These are phyloP conservation scores for Leccinellum albellum DNA, from an alignment of 768 basidiomycete species.

Conservation along the genomic window DNA sequence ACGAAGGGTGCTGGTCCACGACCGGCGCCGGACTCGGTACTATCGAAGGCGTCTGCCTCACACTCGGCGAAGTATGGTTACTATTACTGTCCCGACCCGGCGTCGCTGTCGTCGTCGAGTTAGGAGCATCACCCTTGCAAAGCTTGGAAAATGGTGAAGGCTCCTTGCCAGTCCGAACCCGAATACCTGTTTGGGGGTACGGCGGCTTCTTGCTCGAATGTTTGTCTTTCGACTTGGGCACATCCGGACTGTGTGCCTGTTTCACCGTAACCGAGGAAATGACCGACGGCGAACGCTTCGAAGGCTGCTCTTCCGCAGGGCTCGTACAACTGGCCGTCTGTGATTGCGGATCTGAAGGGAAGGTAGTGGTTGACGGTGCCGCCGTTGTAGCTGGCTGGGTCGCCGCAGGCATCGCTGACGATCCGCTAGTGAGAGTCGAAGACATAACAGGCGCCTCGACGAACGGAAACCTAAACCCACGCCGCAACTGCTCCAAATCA, in stretches of 20 bases:
- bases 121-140: constrained; percentile 1
- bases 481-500: constrained; percentile 27
- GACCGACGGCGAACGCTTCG: constrained; percentile 12
- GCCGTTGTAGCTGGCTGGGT: not conserved
- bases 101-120: constrained; percentile 12
- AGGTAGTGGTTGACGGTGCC: not conserved
- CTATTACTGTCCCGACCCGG: constrained; percentile 8
- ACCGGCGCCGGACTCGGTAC: constrained; percentile 7
- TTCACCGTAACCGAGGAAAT: constrained; percentile 6
- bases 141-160: constrained; percentile 19
- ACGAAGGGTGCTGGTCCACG: constrained; percentile 2
- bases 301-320: constrained; percentile 9
- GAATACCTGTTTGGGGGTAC: constrained; percentile 46
- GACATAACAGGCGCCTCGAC: constrained; percentile 34
- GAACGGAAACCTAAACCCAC: constrained; percentile 42
- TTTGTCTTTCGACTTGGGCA: constrained; percentile 37
- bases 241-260: constrained; percentile 9
- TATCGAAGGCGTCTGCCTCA: constrained; percentile 10
- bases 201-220: constrained; percentile 36
- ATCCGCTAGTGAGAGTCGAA: not conserved
- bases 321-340: not conserved
- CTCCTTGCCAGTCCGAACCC: constrained; percentile 40
- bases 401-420: not conserved
- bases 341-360: constrained; percentile 1
- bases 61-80: not conserved